Base-by-base conservation (phyloP, 331 rosid species). In the Dryas integrifolia region DNA sequence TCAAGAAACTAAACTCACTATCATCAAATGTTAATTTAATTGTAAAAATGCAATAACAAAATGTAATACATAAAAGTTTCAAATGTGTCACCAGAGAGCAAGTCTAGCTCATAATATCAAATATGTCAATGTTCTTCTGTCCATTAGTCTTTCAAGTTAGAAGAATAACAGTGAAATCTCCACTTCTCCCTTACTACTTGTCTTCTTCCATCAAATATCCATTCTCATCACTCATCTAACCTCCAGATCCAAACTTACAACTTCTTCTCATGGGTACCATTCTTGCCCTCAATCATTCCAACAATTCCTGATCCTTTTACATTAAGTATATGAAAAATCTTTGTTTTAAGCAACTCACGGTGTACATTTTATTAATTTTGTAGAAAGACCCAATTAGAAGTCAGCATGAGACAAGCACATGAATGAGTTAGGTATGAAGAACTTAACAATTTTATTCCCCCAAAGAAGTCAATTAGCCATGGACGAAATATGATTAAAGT, bases 401-500 rank as follows among this genome's bases (percentile, higher is more conserved):
- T n/a, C 52, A 21, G 13, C 59, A 10, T 35, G n/a, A 40, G 40
- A 48, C 9, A 44, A 61, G 4, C 49, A 49, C n/a, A 43, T 15
- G 56, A 6, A 60, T 30, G 35, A 53, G 56, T 15, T 16, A 47
- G 9, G 49, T 7, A 62, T 50, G 18, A 50, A 38, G 16, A 46
- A 46, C 44, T 9, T 16, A 24, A 64, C 16, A 45, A 38, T 35
- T 9, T 9, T 18, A 56, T 47, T 13, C 46, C 40, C 46, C 53
- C 45, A 58, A 18, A 48, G 5, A 39, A 59, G 26, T 7, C 24
- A 43, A 65, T 45, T 39, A 48, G 14, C 21, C 1, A 12, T 18
- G 18, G n/a, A 49, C 49, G 66, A 59, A 57, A 41, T 3, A 74
- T 6, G 71, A 61, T 51, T 12, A 26, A 51, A 59, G 35, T 41